Conservation (phyloP, 192 early-diverging fungal species). For the Globomyces pollinis-pini region DNA sequence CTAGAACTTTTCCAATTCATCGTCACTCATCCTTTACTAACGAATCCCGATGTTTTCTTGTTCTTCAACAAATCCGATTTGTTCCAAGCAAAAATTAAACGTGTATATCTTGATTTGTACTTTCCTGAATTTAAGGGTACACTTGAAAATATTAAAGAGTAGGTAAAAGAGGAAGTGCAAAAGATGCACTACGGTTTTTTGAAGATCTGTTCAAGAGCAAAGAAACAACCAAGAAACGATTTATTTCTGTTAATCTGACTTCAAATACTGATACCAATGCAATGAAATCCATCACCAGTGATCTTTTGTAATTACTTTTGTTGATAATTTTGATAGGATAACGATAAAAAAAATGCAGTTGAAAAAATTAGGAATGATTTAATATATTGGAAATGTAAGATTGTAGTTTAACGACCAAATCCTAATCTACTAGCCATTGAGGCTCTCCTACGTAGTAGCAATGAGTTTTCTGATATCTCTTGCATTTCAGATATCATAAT, state of each 20-base stretch:
- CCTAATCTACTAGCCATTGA: neutral
- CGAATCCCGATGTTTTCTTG: neutral
- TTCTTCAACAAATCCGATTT: neutral
- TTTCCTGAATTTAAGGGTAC: no score
- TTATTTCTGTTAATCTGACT: neutral
- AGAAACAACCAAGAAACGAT: constrained; percentile 1
- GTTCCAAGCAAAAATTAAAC: neutral
- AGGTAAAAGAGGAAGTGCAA: neutral
- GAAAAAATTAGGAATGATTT: no score
- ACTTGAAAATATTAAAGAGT: neutral
- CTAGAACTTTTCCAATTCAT: neutral
- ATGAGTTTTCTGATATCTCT: neutral
- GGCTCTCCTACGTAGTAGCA: neutral
- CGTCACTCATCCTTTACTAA: neutral
- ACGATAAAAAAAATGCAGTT: no score
- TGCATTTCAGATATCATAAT: constrained; percentile 2
- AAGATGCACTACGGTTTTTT: neutral
- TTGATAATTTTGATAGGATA: no score
- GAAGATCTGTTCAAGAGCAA: neutral
- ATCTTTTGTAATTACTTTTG: constrained; percentile 8
- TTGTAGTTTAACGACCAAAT: no score
- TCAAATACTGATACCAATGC: constrained; percentile 5
- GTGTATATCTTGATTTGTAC: no score
- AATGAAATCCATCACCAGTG: neutral
- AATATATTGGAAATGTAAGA: no score